Evolutionary conservation across 2,329 filamentous ascomycete species (phyloP), one percentile per base, ranked within the genome.

Genomic region (Trichophyton simii): DNA sequence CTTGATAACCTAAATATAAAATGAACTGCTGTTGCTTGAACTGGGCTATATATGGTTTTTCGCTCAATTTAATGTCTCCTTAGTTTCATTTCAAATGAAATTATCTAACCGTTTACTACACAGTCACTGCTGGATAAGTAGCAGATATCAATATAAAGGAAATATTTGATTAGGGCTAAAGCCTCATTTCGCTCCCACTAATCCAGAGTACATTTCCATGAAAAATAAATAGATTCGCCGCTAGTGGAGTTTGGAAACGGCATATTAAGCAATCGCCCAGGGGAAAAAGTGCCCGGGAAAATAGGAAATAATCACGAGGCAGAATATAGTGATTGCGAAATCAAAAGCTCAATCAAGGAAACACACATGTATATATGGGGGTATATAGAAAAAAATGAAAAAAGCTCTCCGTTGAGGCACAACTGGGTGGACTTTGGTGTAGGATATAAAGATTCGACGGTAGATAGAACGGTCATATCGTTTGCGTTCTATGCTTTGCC

Each of bases 401-500:
- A 15, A 18, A 11, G 2, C 5, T 55, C 28, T 9, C 31, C 38
- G 20, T 15, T 4, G 34, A 2, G 18, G 15, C 1, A 20, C 20
- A 1, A 55, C 25, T n/a, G n/a, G 5, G 28, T 28, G 52, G 52
- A 18, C 7, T 36, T 38, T 15, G 8, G 11, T 3, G 34, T 55
- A 55, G 11, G 25, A 22, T 55, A 13, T 18, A 55, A 36, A n/a
- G 6, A 3, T 5, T 28, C 60, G 54, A 2, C 20, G 13, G 25
- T 11, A 28, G 22, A 3, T 28, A 15, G 8, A 52, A 15, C 11
- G 22, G 8, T 31, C 25, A 9, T 8, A 13, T 13, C 6, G 1
- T 11, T n/a, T 25, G 15, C 20, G 2, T 6, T 34, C 52, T 55
- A 55, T n/a, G 72, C 70, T 66, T 75, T 75, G 13, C 52, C 52